Evolutionary conservation across 2,329 filamentous ascomycete genomes (phyloP), one percentile per base, ranked within the genome.

Genomic region (Lachnellula suecica): DNA sequence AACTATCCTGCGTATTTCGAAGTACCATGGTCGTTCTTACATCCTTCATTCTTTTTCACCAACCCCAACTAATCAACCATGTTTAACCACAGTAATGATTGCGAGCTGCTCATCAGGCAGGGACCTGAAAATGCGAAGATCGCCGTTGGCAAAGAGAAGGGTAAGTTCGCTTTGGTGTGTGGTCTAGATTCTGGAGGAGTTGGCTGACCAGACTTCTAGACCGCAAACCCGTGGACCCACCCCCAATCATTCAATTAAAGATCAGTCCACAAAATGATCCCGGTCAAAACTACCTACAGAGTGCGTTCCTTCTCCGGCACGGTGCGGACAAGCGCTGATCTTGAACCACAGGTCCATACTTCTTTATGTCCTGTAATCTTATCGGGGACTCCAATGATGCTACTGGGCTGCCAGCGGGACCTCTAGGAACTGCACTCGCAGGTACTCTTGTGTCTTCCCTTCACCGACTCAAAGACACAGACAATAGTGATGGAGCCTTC

Each of bases 161-260:
- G 86, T 88, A 71, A 48, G 70, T 60, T 27, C 38, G 41, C 25
- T 43, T 19, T 20, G 31, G n/a, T 41, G 15, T 15, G 10, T 23
- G 22, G 17, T 45, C 5, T 49, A 31, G 20, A 27, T 19, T 51
- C 31, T 31, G 31, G n/a, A 17, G 37, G 22, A 52, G 22, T 34
- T 54, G 45, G 44, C 40, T 52, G 43, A 54, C 41, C 20, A 38
- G 17, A 23, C 25, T 51, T 38, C 24, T 45, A 89, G 88, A 89
- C 65, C 85, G 91, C 60, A 95, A 95, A 70, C 89, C 91, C 7
- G 83, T 96, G 64, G 91, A 96, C 68, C 91, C 92, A 47, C 91
- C 91, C 11, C 91, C 91, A 38, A 89, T 96, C 62, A 76, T 96
- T 42, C 85, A 93, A 71, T 78, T 96, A 43, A 69, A 81, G 49